Evolutionary conservation across 2,329 filamentous ascomycete genomes (phyloP), one percentile per base, ranked within the genome.

Genomic region (Colletotrichum sidae): DNA sequence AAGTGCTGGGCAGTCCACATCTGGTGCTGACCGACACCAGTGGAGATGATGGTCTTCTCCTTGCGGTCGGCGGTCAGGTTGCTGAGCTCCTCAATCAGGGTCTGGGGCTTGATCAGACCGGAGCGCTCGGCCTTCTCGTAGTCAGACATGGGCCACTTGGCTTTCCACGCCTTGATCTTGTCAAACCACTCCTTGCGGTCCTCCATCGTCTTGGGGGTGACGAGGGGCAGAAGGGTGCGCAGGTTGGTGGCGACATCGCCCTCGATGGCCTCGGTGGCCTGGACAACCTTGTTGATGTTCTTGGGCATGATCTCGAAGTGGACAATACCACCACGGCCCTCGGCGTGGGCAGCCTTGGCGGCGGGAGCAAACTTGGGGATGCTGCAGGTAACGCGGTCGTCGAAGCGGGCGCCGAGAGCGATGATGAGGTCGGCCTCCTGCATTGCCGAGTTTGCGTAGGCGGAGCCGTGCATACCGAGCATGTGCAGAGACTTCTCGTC

Each of bases 231-330:
- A 55, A 98, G 89, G 37, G 87, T 81, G 55, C 84, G 84, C 39
- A 98, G 83, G 78, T 97, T 98, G 15, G 89, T 82, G 3, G 90
- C 89, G 37, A 97, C 93, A 74, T 98, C 95, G 65, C 96, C 96
- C 80, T 97, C 95, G 15, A 98, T 90, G 50, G 96, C 95, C 81
- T 97, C 94, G 46, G 92, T 97, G 8, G 95, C 94, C 81, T 98
- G 93, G 12, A 99, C 92, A 46, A 98, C 94, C 87, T 98, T 99
- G 89, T 98, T 98, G 83, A 98, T 98, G 84, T 99, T 98, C 90
- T 99, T 99, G 72, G 96, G 95, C 91, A 98, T 92, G 73, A 99
- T 95, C 77, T 98, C 95, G 74, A 98, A 98, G 80, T 99, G 95
- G 13, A 98, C 88, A 73, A 99, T 98, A 74, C 96, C 96, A 72